Base-by-base conservation (phyloP, 257 asterid genomes). In the Rehmannia glutinosa region DNA sequence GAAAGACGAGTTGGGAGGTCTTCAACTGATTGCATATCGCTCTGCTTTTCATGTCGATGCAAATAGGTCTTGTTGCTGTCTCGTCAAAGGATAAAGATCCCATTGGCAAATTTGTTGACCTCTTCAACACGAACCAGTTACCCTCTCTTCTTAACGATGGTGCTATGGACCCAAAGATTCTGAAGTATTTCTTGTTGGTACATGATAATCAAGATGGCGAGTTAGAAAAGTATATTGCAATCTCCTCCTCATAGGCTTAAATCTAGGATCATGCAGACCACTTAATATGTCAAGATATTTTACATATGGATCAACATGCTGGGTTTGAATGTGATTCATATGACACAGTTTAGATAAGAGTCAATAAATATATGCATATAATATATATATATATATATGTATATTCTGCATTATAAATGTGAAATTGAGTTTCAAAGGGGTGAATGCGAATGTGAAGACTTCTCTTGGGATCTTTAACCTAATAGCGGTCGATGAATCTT, bases 91-190 rank as follows among this genome's bases (percentile, higher is more conserved):
- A 94, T 79, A 78, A 84, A 74, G 86, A 88, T 65, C 96, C 96
- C 0, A 81, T 94, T 72, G 82, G 70, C 79, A 87, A 87, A 76
- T 83, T 91, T 76, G 87, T 87, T 76, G 95, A 94, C 73, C 87
- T 91, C 66, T 94, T 87, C 83, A 88, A 83, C 86, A 72, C 81
- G 53, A 84, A 77, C 71, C 88, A 91, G 80, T 75, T 91, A 82
- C 97, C 97, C 6, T 71, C 97, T 72, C 92, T 88, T 76, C 83
- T 94, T 54, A 94, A 81, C 63, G 90, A 84, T 77, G 99, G 97
- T 64, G 83, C 92, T 35, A 94, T 91, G 97, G 97, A 94, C 79
- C 97, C 99, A 53, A 91, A 91, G 78, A 91, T 94, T 79, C 81
- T 83, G 77, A 94, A 94, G 87, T 83, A 88, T 72, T 94, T 82